Percentiles rank a stretch among this genome's conserved stretches.
Conservation (phyloP, 1,139 yeast genomes). For the Debaryomyces psychrophilus region DNA sequence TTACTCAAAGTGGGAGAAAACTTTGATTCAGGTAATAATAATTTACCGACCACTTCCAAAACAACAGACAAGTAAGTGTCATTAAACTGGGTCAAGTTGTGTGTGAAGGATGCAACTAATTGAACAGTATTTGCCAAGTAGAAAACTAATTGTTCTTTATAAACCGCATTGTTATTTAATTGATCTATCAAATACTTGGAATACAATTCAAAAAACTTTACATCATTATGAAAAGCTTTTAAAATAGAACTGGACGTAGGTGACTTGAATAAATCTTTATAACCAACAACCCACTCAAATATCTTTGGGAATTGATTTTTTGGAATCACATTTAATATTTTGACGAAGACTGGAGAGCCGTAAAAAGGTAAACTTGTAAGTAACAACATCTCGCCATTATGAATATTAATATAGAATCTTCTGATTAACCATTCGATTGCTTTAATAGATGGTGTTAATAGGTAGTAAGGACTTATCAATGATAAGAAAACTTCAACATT, state of each 20-base stretch:
- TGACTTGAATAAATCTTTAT: conserved; percentile 62
- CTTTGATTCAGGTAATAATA: conserved; percentile 41
- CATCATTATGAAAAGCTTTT: conserved; percentile 69
- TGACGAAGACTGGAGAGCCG: conserved; percentile 68
- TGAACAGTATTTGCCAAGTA: conserved; percentile 78
- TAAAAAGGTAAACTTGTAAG: conserved; percentile 79
- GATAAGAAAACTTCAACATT: conserved; percentile 76
- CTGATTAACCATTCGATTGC: conserved; percentile 96
- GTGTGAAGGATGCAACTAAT: conserved; percentile 42
- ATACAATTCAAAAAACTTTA: conserved; percentile 67
- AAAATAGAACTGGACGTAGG: conserved; percentile 75
- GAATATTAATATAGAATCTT: conserved; percentile 83
- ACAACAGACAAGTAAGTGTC: conserved; percentile 51
- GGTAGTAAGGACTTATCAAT: conserved; percentile 75
- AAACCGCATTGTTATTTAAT: conserved; percentile 57
- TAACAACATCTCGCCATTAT: conserved; percentile 72
- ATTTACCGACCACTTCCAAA: conserved; percentile 59
- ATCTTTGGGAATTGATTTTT: conserved; percentile 67
- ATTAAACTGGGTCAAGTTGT: conserved; percentile 32
- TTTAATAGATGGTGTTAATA: conserved; percentile 71
- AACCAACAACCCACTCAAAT: conserved; percentile 70
- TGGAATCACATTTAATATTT: conserved; percentile 72
- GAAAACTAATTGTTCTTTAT: conserved; percentile 74
- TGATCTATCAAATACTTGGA: conserved; percentile 59
- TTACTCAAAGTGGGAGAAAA: conserved; percentile 41